Conservation (phyloP, 495 filamentous ascomycete species). For the Podospora fimiseda region DNA sequence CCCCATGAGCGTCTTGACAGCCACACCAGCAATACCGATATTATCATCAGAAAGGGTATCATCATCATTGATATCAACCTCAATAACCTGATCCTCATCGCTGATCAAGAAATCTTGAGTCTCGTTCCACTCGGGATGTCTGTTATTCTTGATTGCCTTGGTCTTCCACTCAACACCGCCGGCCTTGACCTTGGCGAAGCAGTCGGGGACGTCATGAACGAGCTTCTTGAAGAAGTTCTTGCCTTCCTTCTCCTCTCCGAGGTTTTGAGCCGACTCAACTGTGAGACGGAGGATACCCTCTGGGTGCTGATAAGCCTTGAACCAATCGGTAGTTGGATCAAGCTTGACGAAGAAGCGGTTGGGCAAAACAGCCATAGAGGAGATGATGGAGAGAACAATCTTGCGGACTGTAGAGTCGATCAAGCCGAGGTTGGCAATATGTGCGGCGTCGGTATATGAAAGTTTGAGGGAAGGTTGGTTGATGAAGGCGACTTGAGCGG, state of each 20-base stretch:
- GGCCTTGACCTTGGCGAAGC: conserved; percentile 32
- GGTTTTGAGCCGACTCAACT: conserved; percentile 29
- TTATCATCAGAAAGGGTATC: conserved; percentile 35
- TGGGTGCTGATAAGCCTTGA: conserved; percentile 37
- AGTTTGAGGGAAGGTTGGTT: conserved; percentile 36
- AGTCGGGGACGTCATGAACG: conserved; percentile 33
- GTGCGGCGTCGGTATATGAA: conserved; percentile 36
- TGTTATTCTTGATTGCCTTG: conserved; percentile 28
- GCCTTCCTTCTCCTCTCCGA: conserved; percentile 19
- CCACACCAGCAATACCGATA: conserved; percentile 32
- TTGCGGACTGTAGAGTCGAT: conserved; percentile 32
- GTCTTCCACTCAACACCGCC: conserved; percentile 35
- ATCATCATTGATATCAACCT: conserved; percentile 32
- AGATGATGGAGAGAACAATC: conserved; percentile 33
- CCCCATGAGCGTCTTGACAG: conserved; percentile 31
- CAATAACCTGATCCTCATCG: conserved; percentile 34
- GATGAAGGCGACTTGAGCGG: conserved; percentile 39
- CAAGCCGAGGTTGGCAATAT: conserved; percentile 31
- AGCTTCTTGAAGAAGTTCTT: conserved; percentile 28
- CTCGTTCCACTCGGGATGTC: conserved; percentile 36
- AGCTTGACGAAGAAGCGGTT: conserved; percentile 40
- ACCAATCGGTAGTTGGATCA: conserved; percentile 35
- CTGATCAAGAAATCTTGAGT: conserved; percentile 34
- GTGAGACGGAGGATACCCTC: conserved; percentile 37
- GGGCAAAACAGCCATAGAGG: conserved; percentile 33